Conservation (phyloP, 176 grass and related monocot species). For the Coix lacrymajobi region DNA sequence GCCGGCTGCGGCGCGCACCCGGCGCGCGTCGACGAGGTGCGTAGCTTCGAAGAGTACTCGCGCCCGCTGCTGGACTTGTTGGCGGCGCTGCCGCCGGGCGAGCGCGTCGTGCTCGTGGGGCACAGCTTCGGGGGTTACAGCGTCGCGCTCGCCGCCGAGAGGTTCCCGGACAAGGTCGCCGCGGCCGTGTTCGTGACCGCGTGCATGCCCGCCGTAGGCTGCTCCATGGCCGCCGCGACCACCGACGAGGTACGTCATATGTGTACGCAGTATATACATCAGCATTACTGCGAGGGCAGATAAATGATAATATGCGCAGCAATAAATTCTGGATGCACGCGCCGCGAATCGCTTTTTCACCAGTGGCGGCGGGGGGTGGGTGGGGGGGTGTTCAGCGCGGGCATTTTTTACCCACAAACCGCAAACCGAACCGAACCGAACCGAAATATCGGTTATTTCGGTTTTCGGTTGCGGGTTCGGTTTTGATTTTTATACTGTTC, state of each 20-base stretch:
- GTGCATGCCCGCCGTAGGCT: not conserved
- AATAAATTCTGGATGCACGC: too few relatives aligned
- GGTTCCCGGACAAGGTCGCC: slow-evolving; percentile 17
- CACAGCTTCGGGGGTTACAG: slow-evolving; percentile 26
- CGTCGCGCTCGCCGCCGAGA: slow-evolving; percentile 29
- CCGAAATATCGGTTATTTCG: too few relatives aligned
- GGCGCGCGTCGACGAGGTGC: slow-evolving; percentile 23
- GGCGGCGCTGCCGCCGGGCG: not conserved
- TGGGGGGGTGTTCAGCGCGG: too few relatives aligned
- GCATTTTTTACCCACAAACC: too few relatives aligned
- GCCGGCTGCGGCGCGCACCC: slow-evolving; percentile 29
- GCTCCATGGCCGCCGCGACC: not conserved
- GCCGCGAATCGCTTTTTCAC: too few relatives aligned
- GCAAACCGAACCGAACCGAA: too few relatives aligned
- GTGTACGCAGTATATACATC: too few relatives aligned
- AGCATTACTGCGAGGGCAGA: not conserved
- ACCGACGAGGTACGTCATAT: slow-evolving; percentile 8
- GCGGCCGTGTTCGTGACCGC: slow-evolving; percentile 30
- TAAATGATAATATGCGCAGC: too few relatives aligned
- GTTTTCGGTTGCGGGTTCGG: too few relatives aligned
- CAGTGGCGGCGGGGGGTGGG: too few relatives aligned
- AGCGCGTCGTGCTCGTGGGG: slow-evolving; percentile 32
- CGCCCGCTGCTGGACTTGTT: not conserved
- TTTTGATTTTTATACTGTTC: too few relatives aligned
- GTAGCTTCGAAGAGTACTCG: slow-evolving; percentile 13